Evolutionary conservation across 352 stramenopile genomes (phyloP).

Genomic region (Phytophthora megakarya): DNA sequence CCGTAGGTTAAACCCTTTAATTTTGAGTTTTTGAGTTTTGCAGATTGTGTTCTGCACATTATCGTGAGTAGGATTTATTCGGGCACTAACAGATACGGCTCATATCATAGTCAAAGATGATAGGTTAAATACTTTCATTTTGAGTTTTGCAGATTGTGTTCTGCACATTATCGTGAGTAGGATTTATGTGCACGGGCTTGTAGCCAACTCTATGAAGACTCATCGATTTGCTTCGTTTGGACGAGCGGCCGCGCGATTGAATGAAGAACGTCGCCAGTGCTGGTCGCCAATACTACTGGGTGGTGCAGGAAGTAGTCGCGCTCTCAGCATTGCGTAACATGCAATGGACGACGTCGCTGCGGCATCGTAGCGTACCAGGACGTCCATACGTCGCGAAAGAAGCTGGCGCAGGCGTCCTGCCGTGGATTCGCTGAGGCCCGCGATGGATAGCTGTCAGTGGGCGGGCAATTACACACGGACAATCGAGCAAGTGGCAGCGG

Average conservation of each 20-base stretch:
- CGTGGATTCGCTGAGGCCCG: neutral
- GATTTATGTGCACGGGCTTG: no score
- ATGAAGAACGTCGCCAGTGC: neutral
- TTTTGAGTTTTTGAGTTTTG: no score
- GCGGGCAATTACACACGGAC: slow-evolving; percentile 12
- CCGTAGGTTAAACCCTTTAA: no score
- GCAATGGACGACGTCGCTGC: slow-evolving; percentile 1
- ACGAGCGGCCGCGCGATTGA: neutral
- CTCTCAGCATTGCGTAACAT: slow-evolving; percentile 5
- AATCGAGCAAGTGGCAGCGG: slow-evolving; percentile 8
- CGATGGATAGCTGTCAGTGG: neutral
- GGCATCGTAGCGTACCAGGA: neutral
- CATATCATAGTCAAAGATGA: no score
- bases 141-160: neutral
- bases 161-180: neutral
- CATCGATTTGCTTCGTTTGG: neutral
- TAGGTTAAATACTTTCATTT: no score
- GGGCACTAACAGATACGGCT: no score
- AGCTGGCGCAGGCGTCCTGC: neutral
- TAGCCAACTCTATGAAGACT: no score
- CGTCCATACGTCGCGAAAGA: slow-evolving; percentile 10
- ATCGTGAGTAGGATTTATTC: no score
- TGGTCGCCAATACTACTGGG: slow-evolving; percentile 1
- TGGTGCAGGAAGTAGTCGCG: neutral
- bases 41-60: neutral